phyloP scores from a whole-genome alignment of 805 yeast species.

The Starmerella sp. region DNA sequence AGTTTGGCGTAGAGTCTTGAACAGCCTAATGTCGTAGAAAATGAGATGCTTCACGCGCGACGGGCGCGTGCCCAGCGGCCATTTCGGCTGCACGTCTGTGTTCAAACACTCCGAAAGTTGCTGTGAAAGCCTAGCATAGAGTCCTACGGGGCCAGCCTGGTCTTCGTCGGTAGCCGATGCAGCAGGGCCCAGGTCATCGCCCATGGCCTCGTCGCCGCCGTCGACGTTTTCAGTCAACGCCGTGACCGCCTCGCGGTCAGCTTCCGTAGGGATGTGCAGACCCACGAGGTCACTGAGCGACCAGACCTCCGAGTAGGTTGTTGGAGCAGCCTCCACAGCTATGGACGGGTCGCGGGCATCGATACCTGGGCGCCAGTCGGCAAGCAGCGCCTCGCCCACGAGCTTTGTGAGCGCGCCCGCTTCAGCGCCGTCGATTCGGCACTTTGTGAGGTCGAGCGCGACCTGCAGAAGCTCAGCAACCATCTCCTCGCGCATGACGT shows the following conservation, averaged over 20 bases:
- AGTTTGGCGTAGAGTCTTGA: constrained; percentile 48
- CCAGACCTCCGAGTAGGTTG: neutral
- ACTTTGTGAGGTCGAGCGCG: constrained; percentile 47
- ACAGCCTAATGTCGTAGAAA: constrained; percentile 59
- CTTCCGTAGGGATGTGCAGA: neutral
- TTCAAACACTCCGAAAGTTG: neutral
- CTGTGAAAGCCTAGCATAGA: neutral
- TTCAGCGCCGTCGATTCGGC: constrained; percentile 34
- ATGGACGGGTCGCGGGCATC: constrained; percentile 2
- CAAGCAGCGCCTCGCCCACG: constrained; percentile 47
- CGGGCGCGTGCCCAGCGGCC: constrained; percentile 12
- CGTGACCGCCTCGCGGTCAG: neutral
- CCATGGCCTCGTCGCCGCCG: neutral
- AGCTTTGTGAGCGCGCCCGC: constrained; percentile 38
- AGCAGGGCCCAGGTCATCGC: neutral
- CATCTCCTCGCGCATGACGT: constrained; percentile 70
- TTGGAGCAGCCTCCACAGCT: neutral
- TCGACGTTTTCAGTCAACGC: neutral
- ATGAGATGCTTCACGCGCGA: constrained; percentile 46
- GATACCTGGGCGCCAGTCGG: constrained; percentile 40
- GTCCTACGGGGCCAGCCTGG: neutral
- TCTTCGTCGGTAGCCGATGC: neutral
- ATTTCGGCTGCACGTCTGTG: neutral
- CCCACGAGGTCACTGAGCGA: constrained; percentile 5
- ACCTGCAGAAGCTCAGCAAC: constrained; percentile 59